A percentile compares a stretch with the other conserved stretches of the same genome.
These are phyloP conservation scores for Adansonia grandidieri DNA, from an alignment of 441 rosid genomes.

Conservation along the genomic window DNA sequence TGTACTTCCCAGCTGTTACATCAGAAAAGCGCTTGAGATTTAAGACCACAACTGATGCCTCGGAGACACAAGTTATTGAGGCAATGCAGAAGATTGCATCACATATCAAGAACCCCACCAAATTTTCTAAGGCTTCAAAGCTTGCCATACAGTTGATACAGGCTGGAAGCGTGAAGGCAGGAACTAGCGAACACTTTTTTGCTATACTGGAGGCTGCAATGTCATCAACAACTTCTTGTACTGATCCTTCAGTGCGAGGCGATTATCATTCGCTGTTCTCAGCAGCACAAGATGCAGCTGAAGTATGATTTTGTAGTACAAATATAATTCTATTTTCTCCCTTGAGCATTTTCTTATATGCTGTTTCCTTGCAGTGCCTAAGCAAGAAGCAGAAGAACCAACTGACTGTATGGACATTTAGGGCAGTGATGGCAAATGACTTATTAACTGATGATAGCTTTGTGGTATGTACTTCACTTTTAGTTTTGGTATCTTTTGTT, in stretches of 20 bases:
- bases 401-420: slow-evolving; percentile 64
- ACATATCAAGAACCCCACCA: slow-evolving; percentile 72
- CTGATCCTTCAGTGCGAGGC: slow-evolving; percentile 64
- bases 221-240: slow-evolving; percentile 67
- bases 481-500: slow-evolving; percentile 21
- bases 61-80: slow-evolving; percentile 76
- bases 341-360: slow-evolving; percentile 19
- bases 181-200: slow-evolving; percentile 67
- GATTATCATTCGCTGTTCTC: slow-evolving; percentile 81
- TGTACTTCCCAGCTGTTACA: slow-evolving; percentile 32
- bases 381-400: slow-evolving; percentile 71
- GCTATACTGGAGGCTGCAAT: slow-evolving; percentile 85
- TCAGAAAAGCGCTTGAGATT: slow-evolving; percentile 74
- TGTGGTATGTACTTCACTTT: slow-evolving; percentile 55
- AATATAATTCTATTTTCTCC: slow-evolving; percentile 1
- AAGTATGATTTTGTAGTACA: slow-evolving; percentile 48
- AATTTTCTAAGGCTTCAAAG: slow-evolving; percentile 86
- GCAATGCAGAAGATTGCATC: slow-evolving; percentile 94
- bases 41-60: slow-evolving; percentile 88
- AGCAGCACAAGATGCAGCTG: slow-evolving; percentile 75
- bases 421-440: slow-evolving; percentile 88
- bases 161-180: slow-evolving; percentile 89
- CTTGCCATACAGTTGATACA: slow-evolving; percentile 82
- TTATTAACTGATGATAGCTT: slow-evolving; percentile 94
- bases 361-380: slow-evolving; percentile 55